Percentiles rank a stretch among this genome's conserved stretches.
Conservation (phyloP, 202 grass and related monocot genomes). For the Tripidium arundinaceum region DNA sequence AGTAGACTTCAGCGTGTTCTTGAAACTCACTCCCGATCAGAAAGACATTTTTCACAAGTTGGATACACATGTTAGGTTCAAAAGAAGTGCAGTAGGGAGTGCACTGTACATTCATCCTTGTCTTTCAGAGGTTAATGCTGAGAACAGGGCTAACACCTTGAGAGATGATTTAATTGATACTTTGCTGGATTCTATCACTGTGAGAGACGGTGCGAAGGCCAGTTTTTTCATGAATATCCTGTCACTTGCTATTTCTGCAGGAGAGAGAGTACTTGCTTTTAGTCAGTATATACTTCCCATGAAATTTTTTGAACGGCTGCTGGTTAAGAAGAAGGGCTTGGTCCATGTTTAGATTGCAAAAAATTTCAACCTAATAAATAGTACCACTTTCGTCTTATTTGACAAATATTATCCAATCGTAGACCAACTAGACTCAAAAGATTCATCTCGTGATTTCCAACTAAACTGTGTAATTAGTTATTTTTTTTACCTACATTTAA, state of each 20-base stretch:
- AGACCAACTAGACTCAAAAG: too few species aligned
- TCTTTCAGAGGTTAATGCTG: constrained; percentile 69
- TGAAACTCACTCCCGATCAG: constrained; percentile 68
- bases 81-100: constrained; percentile 56
- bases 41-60: constrained; percentile 55
- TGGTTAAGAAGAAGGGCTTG: constrained; percentile 73
- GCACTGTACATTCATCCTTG: constrained; percentile 76
- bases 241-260: constrained; percentile 61
- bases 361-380: too few species aligned
- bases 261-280: constrained; percentile 88
- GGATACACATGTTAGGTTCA: constrained; percentile 67
- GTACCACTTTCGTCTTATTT: too few species aligned
- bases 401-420: too few species aligned
- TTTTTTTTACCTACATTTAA: too few species aligned
- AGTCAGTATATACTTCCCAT: constrained; percentile 88
- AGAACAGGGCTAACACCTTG: constrained; percentile 42
- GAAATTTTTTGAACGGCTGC: constrained; percentile 81
- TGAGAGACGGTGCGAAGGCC: constrained; percentile 75
- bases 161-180: constrained; percentile 52
- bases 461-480: too few species aligned
- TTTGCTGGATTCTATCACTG: constrained; percentile 48
- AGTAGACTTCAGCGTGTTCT: constrained; percentile 73
- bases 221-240: constrained; percentile 89
- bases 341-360: too few species aligned
- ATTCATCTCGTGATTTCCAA: too few species aligned